Evolutionary conservation across 2,329 filamentous ascomycete species (phyloP), one percentile per base, ranked within the genome.

Genomic region (Chaetomium olivaceum): DNA sequence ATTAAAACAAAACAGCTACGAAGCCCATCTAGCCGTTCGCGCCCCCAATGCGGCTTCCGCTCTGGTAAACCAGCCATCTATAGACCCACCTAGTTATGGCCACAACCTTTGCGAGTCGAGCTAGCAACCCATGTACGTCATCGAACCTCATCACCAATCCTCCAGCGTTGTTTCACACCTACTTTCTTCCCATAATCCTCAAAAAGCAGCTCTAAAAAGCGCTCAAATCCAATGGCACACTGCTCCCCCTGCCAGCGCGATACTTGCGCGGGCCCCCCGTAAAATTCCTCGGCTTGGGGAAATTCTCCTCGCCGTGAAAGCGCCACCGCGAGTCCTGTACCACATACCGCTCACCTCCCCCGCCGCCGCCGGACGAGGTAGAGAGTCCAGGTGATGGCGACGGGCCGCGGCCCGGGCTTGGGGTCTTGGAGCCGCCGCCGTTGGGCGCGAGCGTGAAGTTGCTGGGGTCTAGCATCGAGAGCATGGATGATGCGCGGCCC

Each of bases 171-270:
- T 5, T 9, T 36, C 19, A 29, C n/a, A 46, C 25, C 51, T 6
- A 27, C n/a, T 16, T n/a, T 29, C 7, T 48, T 2, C 33, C 11
- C 14, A 36, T 12, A 36, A 36, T 29, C 33, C 11, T 16, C 39
- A 5, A n/a, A 19, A n/a, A 43, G 16, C 39, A 43, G 39, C 16
- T 7, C 61, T 56, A 79, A 55, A 90, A 83, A 16, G 84, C 81
- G 70, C 82, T 87, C 74, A 99, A 78, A 80, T 98, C 92, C 72
- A 98, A 81, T 33, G 95, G 95, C 71, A 98, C 93, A 81, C 91
- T 97, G 79, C 93, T 97, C 36, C 93, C 94, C 75, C 94, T 86
- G 9, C 95, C 95, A 43, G 95, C 95, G 68, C 94, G 85, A 78
- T 98, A 99, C 75, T 87, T 88, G 76, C 90, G 93, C 23, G 84